phyloP scores from a whole-genome alignment of 345 rosid species.

The Brassica juncea region DNA sequence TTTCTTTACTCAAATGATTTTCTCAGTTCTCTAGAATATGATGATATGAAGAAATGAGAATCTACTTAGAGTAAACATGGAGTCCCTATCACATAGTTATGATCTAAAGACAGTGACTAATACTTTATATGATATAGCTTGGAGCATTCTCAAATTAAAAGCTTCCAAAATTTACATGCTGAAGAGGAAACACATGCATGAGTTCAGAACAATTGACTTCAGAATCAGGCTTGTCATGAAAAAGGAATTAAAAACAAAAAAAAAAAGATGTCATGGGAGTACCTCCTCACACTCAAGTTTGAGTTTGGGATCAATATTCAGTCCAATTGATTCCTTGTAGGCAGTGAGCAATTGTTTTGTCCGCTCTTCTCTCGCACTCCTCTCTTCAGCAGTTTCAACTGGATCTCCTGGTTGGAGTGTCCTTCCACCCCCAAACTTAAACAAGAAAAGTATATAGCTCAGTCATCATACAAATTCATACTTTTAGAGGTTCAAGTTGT shows the following conservation, averaged over 20 bases:
- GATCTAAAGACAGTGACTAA: slow-evolving; percentile 1
- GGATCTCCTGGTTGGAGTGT: slow-evolving; percentile 76
- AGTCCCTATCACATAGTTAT: slow-evolving; percentile 18
- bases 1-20: not conserved
- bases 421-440: slow-evolving; percentile 87
- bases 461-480: not conserved
- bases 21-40: not conserved
- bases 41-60: slow-evolving; percentile 11
- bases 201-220: not conserved
- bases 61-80: slow-evolving; percentile 7
- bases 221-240: not conserved
- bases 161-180: not conserved
- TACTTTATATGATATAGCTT: not conserved
- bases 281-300: slow-evolving; percentile 86
- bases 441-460: slow-evolving; percentile 16
- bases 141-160: not conserved
- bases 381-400: slow-evolving; percentile 74
- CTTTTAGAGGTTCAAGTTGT: slow-evolving; percentile 11
- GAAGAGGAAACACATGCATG: slow-evolving; percentile 2
- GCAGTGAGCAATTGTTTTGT: slow-evolving; percentile 66
- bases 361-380: slow-evolving; percentile 63
- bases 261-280: slow-evolving; percentile 15
- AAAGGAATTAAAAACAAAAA: not conserved
- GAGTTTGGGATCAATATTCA: slow-evolving; percentile 67
- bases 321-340: slow-evolving; percentile 66